Conservation (phyloP, 1,284 basidiomycete genomes). For the Acaromyces ingoldii region DNA sequence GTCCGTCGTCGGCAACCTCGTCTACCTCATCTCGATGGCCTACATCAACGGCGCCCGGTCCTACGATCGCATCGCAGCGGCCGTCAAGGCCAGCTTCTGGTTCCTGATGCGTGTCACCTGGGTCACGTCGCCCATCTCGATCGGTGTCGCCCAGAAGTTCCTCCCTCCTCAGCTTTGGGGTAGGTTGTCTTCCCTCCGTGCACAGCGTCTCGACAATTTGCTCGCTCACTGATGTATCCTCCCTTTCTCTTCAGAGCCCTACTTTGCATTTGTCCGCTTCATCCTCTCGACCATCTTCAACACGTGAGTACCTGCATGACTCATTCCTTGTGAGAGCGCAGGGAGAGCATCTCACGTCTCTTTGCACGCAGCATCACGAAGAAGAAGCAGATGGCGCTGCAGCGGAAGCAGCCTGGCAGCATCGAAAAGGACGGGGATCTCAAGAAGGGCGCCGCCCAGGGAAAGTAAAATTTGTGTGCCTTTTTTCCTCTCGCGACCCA, state of each 20-base stretch:
- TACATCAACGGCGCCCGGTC: constrained; percentile 75
- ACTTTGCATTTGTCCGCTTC: constrained; percentile 39
- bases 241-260: constrained; percentile 22
- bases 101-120: constrained; percentile 69
- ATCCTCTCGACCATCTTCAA: constrained; percentile 37
- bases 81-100: constrained; percentile 70
- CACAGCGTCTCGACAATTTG: neutral
- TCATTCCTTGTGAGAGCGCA: neutral
- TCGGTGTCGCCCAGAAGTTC: constrained; percentile 69
- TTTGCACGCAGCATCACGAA: constrained; percentile 21
- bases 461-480: constrained; percentile 2
- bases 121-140: constrained; percentile 67
- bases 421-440: constrained; percentile 20
- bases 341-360: neutral
- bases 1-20: constrained; percentile 68
- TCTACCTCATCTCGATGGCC: constrained; percentile 71
- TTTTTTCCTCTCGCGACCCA: no score
- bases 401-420: constrained; percentile 11
- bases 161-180: constrained; percentile 62
- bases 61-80: constrained; percentile 63
- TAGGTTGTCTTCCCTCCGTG: neutral
- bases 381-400: constrained; percentile 44
- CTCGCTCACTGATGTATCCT: neutral
- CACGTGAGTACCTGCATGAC: constrained; percentile 20
- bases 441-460: constrained; percentile 22